Evolutionary conservation across 148 eudicot genomes (phyloP), one percentile per base, ranked within the genome.

Genomic region (Oxyria digyna): DNA sequence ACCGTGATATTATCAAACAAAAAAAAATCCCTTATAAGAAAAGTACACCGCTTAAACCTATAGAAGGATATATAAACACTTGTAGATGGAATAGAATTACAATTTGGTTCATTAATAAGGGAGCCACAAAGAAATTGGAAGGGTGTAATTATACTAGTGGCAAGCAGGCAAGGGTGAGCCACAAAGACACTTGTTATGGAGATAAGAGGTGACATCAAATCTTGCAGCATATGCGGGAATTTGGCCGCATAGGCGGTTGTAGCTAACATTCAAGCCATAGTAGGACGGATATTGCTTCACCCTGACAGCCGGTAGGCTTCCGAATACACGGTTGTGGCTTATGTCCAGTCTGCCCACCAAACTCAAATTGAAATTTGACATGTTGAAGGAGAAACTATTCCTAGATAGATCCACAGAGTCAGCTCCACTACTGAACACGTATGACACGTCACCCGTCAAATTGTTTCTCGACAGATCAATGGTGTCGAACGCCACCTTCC

Each of bases 101-200:
- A n/a, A n/a, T n/a, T n/a, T n/a, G n/a, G n/a, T n/a, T n/a, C n/a
- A n/a, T n/a, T n/a, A n/a, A n/a, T n/a, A n/a, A n/a, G n/a, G n/a
- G n/a, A n/a, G n/a, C n/a, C n/a, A n/a, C n/a, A n/a, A n/a, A n/a
- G n/a, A n/a, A n/a, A n/a, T n/a, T n/a, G n/a, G n/a, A n/a, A n/a
- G n/a, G n/a, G n/a, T n/a, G n/a, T n/a, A n/a, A n/a, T n/a, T n/a
- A n/a, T n/a, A n/a, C n/a, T 26, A 63, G 13, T 69, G 29, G 23
- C 80, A 77, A 49, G 75, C 48, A 13, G 78, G 27, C 64, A 78
- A 70, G 11, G 82, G 79, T 70, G 77, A 13, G 27, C 79, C 79
- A 49, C 82, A 79, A n/a, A 79, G 72, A 62, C 82, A 79, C 68
- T 73, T 73, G 33, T 79, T 79, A 40, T 76, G 72, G 42, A 27